Base-by-base conservation (phyloP, 371 early-diverging fungal genomes). In the Mucor circinelloides region DNA sequence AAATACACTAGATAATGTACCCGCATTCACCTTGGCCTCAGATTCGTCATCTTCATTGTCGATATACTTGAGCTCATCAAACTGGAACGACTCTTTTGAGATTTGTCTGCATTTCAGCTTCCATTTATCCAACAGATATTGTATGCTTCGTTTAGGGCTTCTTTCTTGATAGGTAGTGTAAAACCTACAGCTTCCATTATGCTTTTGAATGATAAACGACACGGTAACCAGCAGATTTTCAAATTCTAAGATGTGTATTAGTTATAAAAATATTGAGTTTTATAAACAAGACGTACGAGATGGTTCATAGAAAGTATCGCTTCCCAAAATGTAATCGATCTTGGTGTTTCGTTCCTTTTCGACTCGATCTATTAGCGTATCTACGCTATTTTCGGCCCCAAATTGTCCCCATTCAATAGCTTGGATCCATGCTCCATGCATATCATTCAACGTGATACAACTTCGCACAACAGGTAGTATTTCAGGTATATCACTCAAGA, bases 281-380 rank as follows among this genome's bases (percentile, higher is more conserved):
- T 9, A 21, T 2, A 36, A n/a, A 28, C 6, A 32, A 32, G 21
- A 36, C 42, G 48, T 76, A 85, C 87, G 82, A 58, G 72, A 69
- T 6, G 87, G 87, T 57, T 87, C 80, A 70, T 87, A 87, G 63
- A 87, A 85, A 0, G 86, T 85, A 58, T 87, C 87, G 54, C 86
- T 85, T 3, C 87, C 87, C 44, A 87, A 60, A 15, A 87, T 79
- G 40, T 78, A 68, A 55, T 87, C 85, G 15, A 87, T 77, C 3
- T 55, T 64, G 5, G 72, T 69, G 0, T 60, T 55, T 66, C 67
- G 69, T 23, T 62, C 15, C 3, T 13, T 19, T 17, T 73, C 54
- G 0, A 85, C 64, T 1, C 70, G 52, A 21, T 52, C 6, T 1
- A 78, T 50, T 21, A 84, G 63, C 15, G 21, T 30, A 55, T 82